phyloP scores from a whole-genome alignment of 768 basidiomycete genomes.

The Amanita thiersii region DNA sequence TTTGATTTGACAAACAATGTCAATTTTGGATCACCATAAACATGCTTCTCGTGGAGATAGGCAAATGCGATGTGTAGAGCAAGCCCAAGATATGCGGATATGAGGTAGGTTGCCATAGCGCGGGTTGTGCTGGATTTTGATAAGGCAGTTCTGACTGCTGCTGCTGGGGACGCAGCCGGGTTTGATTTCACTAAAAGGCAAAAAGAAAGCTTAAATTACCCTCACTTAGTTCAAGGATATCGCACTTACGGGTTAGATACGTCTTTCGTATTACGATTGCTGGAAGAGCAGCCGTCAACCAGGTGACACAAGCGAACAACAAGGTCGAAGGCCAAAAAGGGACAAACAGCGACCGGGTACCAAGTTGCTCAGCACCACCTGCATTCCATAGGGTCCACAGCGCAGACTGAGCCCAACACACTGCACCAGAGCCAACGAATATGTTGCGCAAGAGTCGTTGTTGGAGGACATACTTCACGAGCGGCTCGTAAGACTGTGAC shows the following conservation, averaged over 20 bases:
- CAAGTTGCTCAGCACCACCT: conserved; percentile 25
- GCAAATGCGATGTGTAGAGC: conserved; percentile 33
- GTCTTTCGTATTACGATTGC: conserved; percentile 48
- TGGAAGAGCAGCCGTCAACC: conserved; percentile 50
- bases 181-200: conserved; percentile 33
- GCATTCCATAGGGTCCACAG: conserved; percentile 35
- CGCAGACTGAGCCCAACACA: conserved; percentile 34
- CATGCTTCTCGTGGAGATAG: conserved; percentile 21
- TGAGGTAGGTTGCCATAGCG: conserved; percentile 35
- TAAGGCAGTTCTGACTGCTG: conserved; percentile 35
- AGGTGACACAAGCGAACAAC: conserved; percentile 30
- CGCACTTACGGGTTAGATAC: conserved; percentile 52
- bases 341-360: conserved; percentile 22
- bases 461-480: conserved; percentile 52
- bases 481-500: conserved; percentile 54
- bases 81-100: conserved; percentile 37
- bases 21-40: conserved; percentile 32
- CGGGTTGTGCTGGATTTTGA: conserved; percentile 38
- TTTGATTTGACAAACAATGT: conserved; percentile 59
- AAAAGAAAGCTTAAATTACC: neutral
- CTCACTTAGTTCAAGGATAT: conserved; percentile 1
- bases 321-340: conserved; percentile 39
- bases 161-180: conserved; percentile 42
- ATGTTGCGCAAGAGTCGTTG: conserved; percentile 50
- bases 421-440: conserved; percentile 40